Conservation (phyloP, 306 rosid species). For the Quercus engelmannii region DNA sequence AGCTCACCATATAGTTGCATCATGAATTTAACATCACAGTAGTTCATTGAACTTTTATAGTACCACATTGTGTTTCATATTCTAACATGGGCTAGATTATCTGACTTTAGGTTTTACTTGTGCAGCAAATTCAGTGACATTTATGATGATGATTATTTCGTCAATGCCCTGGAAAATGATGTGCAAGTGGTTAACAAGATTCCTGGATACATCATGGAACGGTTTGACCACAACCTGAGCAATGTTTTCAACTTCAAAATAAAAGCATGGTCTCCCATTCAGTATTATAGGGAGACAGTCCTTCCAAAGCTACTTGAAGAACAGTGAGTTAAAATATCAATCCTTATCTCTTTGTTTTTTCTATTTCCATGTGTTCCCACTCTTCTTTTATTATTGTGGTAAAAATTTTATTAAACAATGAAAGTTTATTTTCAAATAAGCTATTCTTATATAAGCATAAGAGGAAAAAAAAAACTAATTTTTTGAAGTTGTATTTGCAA, state of each 20-base stretch:
- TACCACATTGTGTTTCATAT: conserved; percentile 9
- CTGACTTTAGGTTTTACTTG: conserved; percentile 32
- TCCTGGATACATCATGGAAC: conserved; percentile 89
- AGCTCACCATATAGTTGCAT: background rate
- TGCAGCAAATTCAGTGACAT: conserved; percentile 91
- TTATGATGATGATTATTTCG: conserved; percentile 81
- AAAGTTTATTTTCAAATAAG: background rate
- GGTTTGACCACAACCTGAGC: conserved; percentile 88
- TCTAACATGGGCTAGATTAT: conserved; percentile 13
- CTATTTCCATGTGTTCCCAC: background rate
- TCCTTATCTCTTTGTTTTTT: background rate
- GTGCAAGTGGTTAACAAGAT: conserved; percentile 77
- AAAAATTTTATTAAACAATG: background rate
- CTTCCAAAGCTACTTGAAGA: conserved; percentile 96
- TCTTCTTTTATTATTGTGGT: background rate
- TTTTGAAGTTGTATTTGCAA: background rate
- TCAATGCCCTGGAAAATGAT: conserved; percentile 65
- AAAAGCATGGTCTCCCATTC: conserved; percentile 90
- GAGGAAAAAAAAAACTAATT: background rate
- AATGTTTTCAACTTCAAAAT: conserved; percentile 94
- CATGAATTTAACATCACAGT: conserved; percentile 5
- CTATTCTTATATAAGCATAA: background rate
- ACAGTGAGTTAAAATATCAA: conserved; percentile 53
- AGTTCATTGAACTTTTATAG: background rate
- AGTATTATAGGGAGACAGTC: conserved; percentile 72